A percentile compares a stretch with the other conserved stretches of the same genome.
Evolutionary conservation across 2,329 filamentous ascomycete species (phyloP).

Genomic region (Phoma herbarum): DNA sequence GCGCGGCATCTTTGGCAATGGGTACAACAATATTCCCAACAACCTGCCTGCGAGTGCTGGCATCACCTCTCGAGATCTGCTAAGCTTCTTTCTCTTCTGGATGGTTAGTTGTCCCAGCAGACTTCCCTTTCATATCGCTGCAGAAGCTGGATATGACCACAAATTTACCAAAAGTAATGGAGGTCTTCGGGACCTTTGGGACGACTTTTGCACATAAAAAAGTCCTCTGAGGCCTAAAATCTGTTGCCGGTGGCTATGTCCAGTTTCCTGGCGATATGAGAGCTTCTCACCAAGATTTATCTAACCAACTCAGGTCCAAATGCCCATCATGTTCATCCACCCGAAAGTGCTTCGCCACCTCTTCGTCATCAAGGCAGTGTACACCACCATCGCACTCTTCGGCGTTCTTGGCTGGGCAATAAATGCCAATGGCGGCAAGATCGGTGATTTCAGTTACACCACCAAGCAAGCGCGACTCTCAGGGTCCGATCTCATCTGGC

Average conservation of each 20-base stretch:
- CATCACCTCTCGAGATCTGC: conserved; percentile 47
- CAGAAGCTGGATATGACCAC: no score
- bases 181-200: no score
- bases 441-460: conserved; percentile 29
- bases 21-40: conserved; percentile 52
- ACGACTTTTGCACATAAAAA: no score
- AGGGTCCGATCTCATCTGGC: conserved; percentile 30
- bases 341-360: conserved; percentile 34
- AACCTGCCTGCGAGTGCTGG: conserved; percentile 55
- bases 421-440: conserved; percentile 35
- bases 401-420: conserved; percentile 31
- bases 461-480: conserved; percentile 28
- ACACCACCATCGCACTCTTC: conserved; percentile 26
- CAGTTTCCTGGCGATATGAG: no score
- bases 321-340: conserved; percentile 41
- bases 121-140: no score
- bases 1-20: conserved; percentile 30
- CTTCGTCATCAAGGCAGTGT: conserved; percentile 32
- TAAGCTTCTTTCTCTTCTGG: conserved; percentile 41
- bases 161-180: no score
- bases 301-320: conserved; percentile 26
- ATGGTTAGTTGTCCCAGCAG: conserved; percentile 18
- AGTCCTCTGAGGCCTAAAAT: no score
- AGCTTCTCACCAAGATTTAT: no score
- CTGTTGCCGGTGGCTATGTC: no score